A percentile compares a stretch with the other conserved stretches of the same genome.
Conservation (phyloP, 208 protist genomes). For the Trypanosoma vivax region DNA sequence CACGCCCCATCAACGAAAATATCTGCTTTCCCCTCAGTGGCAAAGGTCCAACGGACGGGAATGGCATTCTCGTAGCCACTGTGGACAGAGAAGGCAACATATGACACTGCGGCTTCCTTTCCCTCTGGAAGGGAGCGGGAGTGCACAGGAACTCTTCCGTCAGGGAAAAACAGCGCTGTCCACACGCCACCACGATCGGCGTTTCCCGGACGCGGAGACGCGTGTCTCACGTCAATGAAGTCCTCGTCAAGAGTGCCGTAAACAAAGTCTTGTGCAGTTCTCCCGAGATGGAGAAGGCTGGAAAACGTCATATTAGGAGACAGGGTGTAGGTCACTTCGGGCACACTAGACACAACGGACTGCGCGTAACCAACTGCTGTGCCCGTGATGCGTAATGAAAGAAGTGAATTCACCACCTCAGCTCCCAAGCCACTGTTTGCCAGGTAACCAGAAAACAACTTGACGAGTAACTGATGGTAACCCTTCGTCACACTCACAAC, state of each 20-base stretch:
- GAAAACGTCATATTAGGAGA: neutral
- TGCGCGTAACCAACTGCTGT: constrained; percentile 10
- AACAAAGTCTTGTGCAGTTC: neutral
- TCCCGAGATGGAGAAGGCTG: constrained; percentile 6
- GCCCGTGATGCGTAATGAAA: constrained; percentile 7
- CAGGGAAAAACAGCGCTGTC: neutral
- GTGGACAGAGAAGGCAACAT: constrained; percentile 15
- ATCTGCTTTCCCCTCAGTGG: constrained; percentile 7
- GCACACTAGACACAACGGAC: neutral
- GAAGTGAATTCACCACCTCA: neutral
- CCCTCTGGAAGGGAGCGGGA: neutral
- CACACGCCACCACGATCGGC: neutral
- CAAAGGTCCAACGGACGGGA: constrained; percentile 9
- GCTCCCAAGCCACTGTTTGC: neutral
- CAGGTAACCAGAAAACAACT: constrained; percentile 5
- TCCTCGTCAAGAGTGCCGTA: constrained; percentile 8
- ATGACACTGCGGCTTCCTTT: constrained; percentile 10
- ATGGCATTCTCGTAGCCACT: neutral
- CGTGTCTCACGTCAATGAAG: constrained; percentile 2
- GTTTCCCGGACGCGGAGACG: neutral
- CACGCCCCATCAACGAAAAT: constrained; percentile 7
- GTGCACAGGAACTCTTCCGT: neutral
- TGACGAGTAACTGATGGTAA: constrained; percentile 10
- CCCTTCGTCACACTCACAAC: constrained; percentile 1
- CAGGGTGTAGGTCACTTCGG: constrained; percentile 3